Evolutionary conservation across 1,284 basidiomycete species (phyloP).

Genomic region (Pascua sp.): DNA sequence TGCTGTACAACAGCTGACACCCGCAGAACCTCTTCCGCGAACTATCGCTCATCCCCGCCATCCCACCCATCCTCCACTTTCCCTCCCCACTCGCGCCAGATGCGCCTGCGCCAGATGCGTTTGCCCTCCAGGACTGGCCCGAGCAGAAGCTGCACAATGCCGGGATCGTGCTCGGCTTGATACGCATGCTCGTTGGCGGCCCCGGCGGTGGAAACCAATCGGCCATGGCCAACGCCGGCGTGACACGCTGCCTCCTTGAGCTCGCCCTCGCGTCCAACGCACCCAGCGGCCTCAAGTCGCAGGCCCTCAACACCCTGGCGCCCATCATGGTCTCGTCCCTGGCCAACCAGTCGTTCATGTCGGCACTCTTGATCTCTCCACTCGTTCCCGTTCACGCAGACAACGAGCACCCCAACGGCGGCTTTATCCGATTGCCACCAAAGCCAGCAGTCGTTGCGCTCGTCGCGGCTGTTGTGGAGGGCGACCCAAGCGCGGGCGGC

Average conservation of each 20-base stretch:
- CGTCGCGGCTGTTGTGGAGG: conserved; percentile 41
- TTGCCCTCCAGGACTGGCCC: conserved; percentile 95
- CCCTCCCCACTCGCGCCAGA: conserved; percentile 65
- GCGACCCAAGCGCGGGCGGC: conserved; percentile 39
- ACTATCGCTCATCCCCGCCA: conserved; percentile 73
- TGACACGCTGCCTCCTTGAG: conserved; percentile 80
- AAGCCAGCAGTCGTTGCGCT: conserved; percentile 50
- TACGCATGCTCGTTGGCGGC: conserved; percentile 57
- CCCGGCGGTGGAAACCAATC: conserved; percentile 65
- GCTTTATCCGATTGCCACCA: conserved; percentile 46
- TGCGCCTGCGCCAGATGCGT: conserved; percentile 76
- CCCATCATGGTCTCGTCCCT: conserved; percentile 53
- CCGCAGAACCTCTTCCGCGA: conserved; percentile 92
- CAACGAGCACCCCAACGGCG: conserved; percentile 47
- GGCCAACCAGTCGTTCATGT: conserved; percentile 55
- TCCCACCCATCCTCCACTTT: conserved; percentile 81
- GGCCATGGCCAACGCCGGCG: conserved; percentile 58
- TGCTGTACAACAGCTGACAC: neutral
- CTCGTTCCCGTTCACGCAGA: conserved; percentile 50
- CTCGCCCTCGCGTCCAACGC: conserved; percentile 87
- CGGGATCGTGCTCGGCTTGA: conserved; percentile 72
- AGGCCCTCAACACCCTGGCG: conserved; percentile 76
- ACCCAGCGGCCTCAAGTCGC: conserved; percentile 78
- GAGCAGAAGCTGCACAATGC: conserved; percentile 80
- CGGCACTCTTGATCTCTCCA: conserved; percentile 48